phyloP scores from a whole-genome alignment of 768 basidiomycete species.

The Macrolepiota fuliginosa region DNA sequence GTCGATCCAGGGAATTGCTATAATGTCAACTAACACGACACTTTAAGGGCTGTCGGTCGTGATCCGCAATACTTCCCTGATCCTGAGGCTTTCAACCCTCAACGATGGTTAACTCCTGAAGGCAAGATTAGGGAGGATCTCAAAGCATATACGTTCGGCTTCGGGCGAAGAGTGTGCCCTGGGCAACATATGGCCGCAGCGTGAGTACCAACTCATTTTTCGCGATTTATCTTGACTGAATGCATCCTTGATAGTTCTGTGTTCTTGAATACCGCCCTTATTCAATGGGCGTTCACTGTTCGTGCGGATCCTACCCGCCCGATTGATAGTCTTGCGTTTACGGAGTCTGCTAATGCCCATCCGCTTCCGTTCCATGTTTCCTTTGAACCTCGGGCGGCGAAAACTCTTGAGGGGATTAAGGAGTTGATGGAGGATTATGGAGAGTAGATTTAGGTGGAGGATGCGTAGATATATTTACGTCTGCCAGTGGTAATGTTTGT shows the following conservation, averaged over 20 bases:
- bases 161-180: constrained; percentile 60
- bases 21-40: not conserved
- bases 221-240: not conserved
- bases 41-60: constrained; percentile 48
- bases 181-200: constrained; percentile 58
- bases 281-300: constrained; percentile 66
- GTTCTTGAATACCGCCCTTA: constrained; percentile 61
- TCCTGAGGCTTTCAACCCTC: constrained; percentile 57
- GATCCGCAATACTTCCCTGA: constrained; percentile 59
- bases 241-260: constrained; percentile 43
- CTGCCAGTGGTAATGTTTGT: no score
- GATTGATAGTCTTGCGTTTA: constrained; percentile 61
- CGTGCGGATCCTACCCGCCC: constrained; percentile 46
- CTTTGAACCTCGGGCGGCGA: constrained; percentile 48
- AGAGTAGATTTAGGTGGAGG: no score
- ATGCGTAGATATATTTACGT: no score
- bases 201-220: constrained; percentile 20
- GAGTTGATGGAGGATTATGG: constrained; percentile 42
- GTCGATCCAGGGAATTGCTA: not conserved
- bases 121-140: constrained; percentile 50
- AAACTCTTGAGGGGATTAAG: constrained; percentile 29
- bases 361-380: constrained; percentile 58
- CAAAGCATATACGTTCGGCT: constrained; percentile 54
- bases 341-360: constrained; percentile 61
- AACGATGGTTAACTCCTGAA: constrained; percentile 49